A percentile compares a stretch with the other conserved stretches of the same genome.
phyloP scores from a whole-genome alignment of 768 basidiomycete genomes.

The Terana coerulea region DNA sequence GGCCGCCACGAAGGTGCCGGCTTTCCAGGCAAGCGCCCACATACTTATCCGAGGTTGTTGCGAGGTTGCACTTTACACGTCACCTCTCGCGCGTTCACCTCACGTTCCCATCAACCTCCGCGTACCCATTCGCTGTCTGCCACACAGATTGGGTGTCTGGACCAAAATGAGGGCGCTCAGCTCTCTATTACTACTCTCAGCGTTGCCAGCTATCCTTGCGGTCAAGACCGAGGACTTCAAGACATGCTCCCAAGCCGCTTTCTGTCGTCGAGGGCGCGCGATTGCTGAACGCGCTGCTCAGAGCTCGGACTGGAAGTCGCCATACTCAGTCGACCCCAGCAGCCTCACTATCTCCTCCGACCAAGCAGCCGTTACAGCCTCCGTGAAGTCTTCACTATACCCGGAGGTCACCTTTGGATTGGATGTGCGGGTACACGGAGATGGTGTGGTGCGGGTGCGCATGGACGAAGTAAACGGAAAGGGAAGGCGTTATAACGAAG shows the following conservation, averaged over 20 bases:
- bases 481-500: slow-evolving; percentile 86
- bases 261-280: slow-evolving; percentile 89
- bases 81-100: not conserved
- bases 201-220: slow-evolving; percentile 38
- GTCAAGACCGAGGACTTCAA: slow-evolving; percentile 90
- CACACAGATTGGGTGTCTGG: not conserved
- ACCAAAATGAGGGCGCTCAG: slow-evolving; percentile 14
- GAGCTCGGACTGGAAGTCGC: slow-evolving; percentile 70
- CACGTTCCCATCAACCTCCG: not conserved
- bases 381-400: slow-evolving; percentile 78
- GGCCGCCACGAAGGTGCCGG: slow-evolving; percentile 2
- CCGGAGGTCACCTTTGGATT: slow-evolving; percentile 80
- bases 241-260: slow-evolving; percentile 89
- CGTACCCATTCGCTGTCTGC: not conserved
- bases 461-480: slow-evolving; percentile 86
- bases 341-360: slow-evolving; percentile 49
- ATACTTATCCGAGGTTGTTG: not conserved
- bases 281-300: slow-evolving; percentile 71
- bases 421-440: slow-evolving; percentile 78
- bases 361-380: slow-evolving; percentile 65
- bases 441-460: slow-evolving; percentile 87
- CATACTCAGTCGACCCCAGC: slow-evolving; percentile 70
- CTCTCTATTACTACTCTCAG: slow-evolving; percentile 30
- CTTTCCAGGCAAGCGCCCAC: not conserved
- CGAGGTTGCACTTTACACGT: not conserved